These are phyloP conservation scores for Oidium heveae DNA, from an alignment of 2,329 filamentous ascomycete species.

Conservation along the genomic window DNA sequence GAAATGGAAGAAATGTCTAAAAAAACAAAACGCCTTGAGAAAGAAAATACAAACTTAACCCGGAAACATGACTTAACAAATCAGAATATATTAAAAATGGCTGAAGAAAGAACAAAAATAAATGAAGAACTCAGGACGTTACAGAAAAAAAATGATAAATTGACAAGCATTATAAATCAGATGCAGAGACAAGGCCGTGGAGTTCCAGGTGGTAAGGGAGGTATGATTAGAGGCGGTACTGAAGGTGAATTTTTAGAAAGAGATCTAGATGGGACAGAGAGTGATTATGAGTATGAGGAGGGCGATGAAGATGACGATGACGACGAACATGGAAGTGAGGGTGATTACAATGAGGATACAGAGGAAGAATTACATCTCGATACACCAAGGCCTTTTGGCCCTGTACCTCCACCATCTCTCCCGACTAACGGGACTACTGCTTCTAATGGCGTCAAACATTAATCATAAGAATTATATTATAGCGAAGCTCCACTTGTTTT, in stretches of 20 bases:
- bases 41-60: slow-evolving; percentile 78
- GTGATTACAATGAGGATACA: slow-evolving; percentile 21
- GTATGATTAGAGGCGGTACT: slow-evolving; percentile 29
- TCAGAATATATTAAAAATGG: slow-evolving; percentile 91
- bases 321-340: slow-evolving; percentile 15
- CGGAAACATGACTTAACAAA: slow-evolving; percentile 86
- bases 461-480: neutral
- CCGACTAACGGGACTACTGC: slow-evolving; percentile 8
- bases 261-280: slow-evolving; percentile 28
- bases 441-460: slow-evolving; percentile 2
- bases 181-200: slow-evolving; percentile 90
- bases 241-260: slow-evolving; percentile 31
- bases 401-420: slow-evolving; percentile 12
- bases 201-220: slow-evolving; percentile 35
- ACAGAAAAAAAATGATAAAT: slow-evolving; percentile 56
- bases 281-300: slow-evolving; percentile 37
- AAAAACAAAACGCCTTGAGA: slow-evolving; percentile 89
- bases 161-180: slow-evolving; percentile 81
- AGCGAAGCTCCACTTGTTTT: no score
- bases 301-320: slow-evolving; percentile 28
- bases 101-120: slow-evolving; percentile 61
- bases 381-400: slow-evolving; percentile 12
- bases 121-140: slow-evolving; percentile 56
- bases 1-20: slow-evolving; percentile 99
- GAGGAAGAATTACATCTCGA: slow-evolving; percentile 14